Evolutionary conservation across 1,284 basidiomycete species (phyloP), one percentile per base, ranked within the genome.

Genomic region (Exobasidium rhododendri): DNA sequence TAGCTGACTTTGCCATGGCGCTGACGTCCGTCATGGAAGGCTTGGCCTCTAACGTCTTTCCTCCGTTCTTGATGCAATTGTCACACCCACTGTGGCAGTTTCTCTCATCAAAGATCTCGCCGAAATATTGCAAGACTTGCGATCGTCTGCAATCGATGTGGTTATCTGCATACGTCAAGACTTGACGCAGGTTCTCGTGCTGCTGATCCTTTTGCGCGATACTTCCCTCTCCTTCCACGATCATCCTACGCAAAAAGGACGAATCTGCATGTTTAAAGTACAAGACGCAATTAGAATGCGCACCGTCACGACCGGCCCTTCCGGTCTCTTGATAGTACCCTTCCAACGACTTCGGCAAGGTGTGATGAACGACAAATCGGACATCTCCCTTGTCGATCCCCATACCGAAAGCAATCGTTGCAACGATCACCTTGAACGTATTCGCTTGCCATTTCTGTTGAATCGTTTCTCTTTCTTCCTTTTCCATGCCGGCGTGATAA

Each of bases 381-480:
- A 89, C 90, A 70, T 91, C 85, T 0, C 87, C 81, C 78, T 97
- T 97, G 81, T 97, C 93, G 63, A 97, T 94, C 17, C 94, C 94
- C 94, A 98, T 97, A 7, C 94, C 94, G 78, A 97, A 97, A 24
- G 67, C 82, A 61, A 82, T 82, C 40, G 94, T 98, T 0, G 94
- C 94, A 31, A 96, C 92, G 61, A 98, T 92, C 64, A 98, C 86
- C 58, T 87, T 84, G 69, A 88, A 86, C 35, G 84, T 81, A 31
- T 88, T 89, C 1, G 80, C 80, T 80, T 89, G 88, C 94, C 93
- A 97, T 28, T 86, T 84, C 28, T 83, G 78, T 70, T 93, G 88
- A 1, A 86, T 85, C 51, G 81, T 80, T 52, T 85, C 83, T 68
- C 89, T 88, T 61, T 92, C 90, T 2, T 83, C 82, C 11, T 84